A percentile compares a stretch with the other conserved stretches of the same genome.
These are phyloP conservation scores for Epichloe gansuensis DNA, from an alignment of 2,329 filamentous ascomycete species.

Conservation along the genomic window DNA sequence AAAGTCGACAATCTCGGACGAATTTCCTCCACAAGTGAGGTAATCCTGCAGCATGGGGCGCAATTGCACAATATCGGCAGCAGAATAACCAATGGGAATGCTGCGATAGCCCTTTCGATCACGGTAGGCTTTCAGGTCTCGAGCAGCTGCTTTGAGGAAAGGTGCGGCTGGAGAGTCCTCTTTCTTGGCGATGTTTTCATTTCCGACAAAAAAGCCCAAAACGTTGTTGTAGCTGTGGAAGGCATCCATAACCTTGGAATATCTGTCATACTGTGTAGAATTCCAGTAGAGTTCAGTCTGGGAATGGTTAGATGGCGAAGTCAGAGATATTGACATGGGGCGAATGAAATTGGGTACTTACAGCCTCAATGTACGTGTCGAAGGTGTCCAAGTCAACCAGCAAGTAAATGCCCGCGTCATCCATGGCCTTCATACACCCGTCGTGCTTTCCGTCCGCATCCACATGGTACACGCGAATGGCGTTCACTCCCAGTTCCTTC, in stretches of 20 bases:
- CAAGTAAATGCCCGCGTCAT: slow-evolving; percentile 68
- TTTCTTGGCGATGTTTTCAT: slow-evolving; percentile 63
- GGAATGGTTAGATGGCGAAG: not conserved
- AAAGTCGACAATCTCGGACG: slow-evolving; percentile 63
- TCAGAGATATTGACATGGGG: not conserved
- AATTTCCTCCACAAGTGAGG: slow-evolving; percentile 62
- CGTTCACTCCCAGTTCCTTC: slow-evolving; percentile 68
- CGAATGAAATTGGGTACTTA: slow-evolving; percentile 19
- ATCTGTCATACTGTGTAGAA: slow-evolving; percentile 53
- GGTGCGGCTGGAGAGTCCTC: slow-evolving; percentile 54
- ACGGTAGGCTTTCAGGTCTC: slow-evolving; percentile 74
- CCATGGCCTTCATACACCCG: slow-evolving; percentile 70
- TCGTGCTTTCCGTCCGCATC: slow-evolving; percentile 58
- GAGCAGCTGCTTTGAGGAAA: slow-evolving; percentile 68
- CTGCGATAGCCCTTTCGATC: slow-evolving; percentile 62
- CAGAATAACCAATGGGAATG: slow-evolving; percentile 78
- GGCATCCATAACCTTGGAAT: slow-evolving; percentile 59
- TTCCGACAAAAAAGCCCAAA: slow-evolving; percentile 76
- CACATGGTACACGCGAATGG: slow-evolving; percentile 82
- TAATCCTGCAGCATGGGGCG: slow-evolving; percentile 55
- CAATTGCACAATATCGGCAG: slow-evolving; percentile 64
- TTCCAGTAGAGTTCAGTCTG: slow-evolving; percentile 58
- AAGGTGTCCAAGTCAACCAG: slow-evolving; percentile 75
- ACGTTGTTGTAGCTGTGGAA: slow-evolving; percentile 70
- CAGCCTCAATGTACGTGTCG: slow-evolving; percentile 52